Evolutionary conservation across 2,329 filamentous ascomycete species (phyloP).

Genomic region (Stenocarpella maydis): DNA sequence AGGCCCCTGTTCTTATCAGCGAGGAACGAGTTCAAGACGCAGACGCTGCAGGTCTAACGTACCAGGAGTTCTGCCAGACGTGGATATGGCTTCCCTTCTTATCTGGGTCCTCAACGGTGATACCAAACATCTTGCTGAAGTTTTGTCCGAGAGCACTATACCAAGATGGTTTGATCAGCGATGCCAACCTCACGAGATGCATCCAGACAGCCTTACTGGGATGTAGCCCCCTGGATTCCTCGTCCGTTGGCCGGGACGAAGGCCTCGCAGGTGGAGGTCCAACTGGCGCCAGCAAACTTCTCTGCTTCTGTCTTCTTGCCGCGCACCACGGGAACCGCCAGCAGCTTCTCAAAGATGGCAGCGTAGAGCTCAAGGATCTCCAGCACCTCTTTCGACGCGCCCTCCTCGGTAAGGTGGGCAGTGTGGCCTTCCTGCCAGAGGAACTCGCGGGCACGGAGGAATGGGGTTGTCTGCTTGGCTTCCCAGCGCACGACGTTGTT

Average conservation of each 20-base stretch:
- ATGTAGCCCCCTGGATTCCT: conserved; percentile 95
- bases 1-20: conserved; percentile 62
- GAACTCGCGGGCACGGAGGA: conserved; percentile 93
- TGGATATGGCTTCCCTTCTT: conserved; percentile 82
- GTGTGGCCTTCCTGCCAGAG: conserved; percentile 97
- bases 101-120: conserved; percentile 91
- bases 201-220: conserved; percentile 69
- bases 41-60: background rate
- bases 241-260: conserved; percentile 96
- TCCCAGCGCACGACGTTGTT: conserved; percentile 95
- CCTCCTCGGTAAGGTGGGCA: conserved; percentile 84
- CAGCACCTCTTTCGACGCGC: conserved; percentile 84
- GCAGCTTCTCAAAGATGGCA: conserved; percentile 88
- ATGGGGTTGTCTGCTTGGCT: conserved; percentile 89
- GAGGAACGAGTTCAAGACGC: background rate
- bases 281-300: conserved; percentile 96
- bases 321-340: conserved; percentile 93
- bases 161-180: background rate
- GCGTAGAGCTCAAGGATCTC: conserved; percentile 95
- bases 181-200: background rate
- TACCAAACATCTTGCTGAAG: conserved; percentile 99
- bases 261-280: conserved; percentile 95
- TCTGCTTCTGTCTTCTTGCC: conserved; percentile 97
- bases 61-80: conserved; percentile 99
- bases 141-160: conserved; percentile 79